Base-by-base conservation (phyloP, 352 stramenopile genomes). In the Globisporangium nodosum region DNA sequence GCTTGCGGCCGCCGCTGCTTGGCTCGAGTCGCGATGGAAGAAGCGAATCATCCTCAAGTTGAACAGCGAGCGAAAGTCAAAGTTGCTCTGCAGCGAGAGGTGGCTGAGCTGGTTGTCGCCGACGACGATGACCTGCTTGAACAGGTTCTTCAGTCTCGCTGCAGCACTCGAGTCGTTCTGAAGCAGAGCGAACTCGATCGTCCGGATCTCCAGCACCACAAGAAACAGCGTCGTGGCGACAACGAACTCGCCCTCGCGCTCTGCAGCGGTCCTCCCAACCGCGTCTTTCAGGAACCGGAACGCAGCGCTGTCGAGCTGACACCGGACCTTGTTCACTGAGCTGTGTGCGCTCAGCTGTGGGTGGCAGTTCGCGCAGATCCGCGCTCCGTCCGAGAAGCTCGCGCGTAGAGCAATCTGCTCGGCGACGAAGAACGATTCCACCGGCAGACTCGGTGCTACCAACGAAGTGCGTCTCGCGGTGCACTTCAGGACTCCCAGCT, bases 31-130 rank as follows among this genome's bases (percentile, higher is more conserved):
- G 11, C 18, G 37, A 42, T 76, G 60, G 15, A 64, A 37, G 54
- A 82, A 83, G 12, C 59, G 54, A 46, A 77, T 54, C 3, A 64
- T 3, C 5, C 62, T 61, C 0, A 64, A 79, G 16, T 76, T 68
- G 4, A 87, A 37, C 37, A 87, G 60, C 18, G 71, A 71, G 16
- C 78, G 77, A 16, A 89, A 82, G 53, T 87, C 73, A 11, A 85
- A 55, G 7, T 68, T 84, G 42, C 73, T 87, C 35, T 89, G 79
- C 8, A 69, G 61, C 21, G 67, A 69, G 16, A 87, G 42, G 35
- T 69, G 65, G 0, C 77, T 77, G 2, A 81, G 42, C 50, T 89
- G 77, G 54, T 89, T 89, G 54, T 89, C 77, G 3, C 74, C 68
- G 3, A 87, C 75, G n/a, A 71, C 51, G 6, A 66, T 79, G 40